Evolutionary conservation across 108 stramenopile species (phyloP), one percentile per base, ranked within the genome.

Genomic region (Cyclotella kingstonii): DNA sequence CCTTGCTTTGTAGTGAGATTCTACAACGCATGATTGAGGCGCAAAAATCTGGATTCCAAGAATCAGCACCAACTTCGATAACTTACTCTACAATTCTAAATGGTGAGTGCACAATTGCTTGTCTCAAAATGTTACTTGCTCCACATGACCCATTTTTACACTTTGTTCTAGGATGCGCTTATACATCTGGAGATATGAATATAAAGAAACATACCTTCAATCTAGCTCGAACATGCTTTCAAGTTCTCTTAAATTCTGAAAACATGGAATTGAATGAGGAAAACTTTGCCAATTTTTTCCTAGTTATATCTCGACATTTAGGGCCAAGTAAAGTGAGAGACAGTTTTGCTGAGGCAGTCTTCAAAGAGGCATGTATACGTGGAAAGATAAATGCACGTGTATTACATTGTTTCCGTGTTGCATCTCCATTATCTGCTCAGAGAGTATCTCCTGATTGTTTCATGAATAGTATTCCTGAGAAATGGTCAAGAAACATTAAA

Each of bases 201-300:
- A 68, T 56, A n/a, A 70, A 63, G 45, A 57, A 70, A 54, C 61
- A 56, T 17, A 63, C 74, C 27, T 76, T 76, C 41, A 44, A 76
- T 26, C 60, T 76, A 18, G 74, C 74, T 3, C 49, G 51, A 65
- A 18, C 50, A 18, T 73, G 63, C 59, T 54, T 73, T 19, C 63
- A 47, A 35, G 48, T 63, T 39, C 39, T 73, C 1, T 34, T 73
- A 26, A 57, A 64, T 12, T 64, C 72, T 12, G 54, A 52, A 1
- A 45, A 64, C 5, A 21, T 73, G 30, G 43, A 72, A 44, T 62
- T 62, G 18, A 55, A 56, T 34, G 43, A n/a, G 17, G 53, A 54
- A 6, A 43, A 41, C 19, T 73, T 65, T 35, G 41, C 58, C 0
- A 73, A 73, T 19, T 60, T 73, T 54, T 60, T 73, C 43, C 63